A percentile compares a stretch with the other conserved stretches of the same genome.
phyloP scores from a whole-genome alignment of 176 grass and related monocot genomes.

The Zea luxurians region DNA sequence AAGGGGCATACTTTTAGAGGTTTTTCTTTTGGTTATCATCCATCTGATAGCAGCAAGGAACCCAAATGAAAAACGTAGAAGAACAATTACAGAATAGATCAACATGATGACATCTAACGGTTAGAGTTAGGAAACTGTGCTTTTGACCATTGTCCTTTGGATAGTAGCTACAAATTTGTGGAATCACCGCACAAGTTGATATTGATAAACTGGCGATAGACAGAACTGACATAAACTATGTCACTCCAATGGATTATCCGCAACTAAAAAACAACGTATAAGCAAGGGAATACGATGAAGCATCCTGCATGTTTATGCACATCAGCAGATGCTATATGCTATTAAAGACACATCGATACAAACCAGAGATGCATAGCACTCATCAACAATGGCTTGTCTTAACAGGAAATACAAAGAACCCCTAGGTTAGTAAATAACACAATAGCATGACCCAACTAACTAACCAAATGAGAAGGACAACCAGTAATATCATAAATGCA shows the following conservation, averaged over 20 bases:
- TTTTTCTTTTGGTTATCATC: constrained; percentile 76
- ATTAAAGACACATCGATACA: background rate
- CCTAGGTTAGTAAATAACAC: background rate
- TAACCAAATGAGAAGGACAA: constrained; percentile 1
- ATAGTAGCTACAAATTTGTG: no score
- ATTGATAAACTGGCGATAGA: background rate
- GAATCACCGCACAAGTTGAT: background rate
- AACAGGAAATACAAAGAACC: background rate
- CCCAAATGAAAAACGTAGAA: constrained; percentile 10
- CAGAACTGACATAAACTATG: constrained; percentile 1
- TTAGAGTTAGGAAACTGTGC: constrained; percentile 13
- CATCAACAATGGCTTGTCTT: background rate
- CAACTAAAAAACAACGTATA: background rate
- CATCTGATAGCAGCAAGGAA: constrained; percentile 63
- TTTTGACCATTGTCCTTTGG: background rate
- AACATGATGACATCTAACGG: constrained; percentile 8
- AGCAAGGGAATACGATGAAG: background rate
- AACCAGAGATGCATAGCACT: background rate
- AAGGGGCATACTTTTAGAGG: constrained; percentile 73
- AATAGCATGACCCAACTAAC: background rate
- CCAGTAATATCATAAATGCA: background rate
- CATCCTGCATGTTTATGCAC: constrained; percentile 14
- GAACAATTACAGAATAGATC: constrained; percentile 28
- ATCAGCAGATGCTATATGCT: constrained; percentile 9
- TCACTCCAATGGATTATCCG: background rate